Evolutionary conservation across 768 basidiomycete species (phyloP), one percentile per base, ranked within the genome.

Genomic region (Termitomyces sp.): DNA sequence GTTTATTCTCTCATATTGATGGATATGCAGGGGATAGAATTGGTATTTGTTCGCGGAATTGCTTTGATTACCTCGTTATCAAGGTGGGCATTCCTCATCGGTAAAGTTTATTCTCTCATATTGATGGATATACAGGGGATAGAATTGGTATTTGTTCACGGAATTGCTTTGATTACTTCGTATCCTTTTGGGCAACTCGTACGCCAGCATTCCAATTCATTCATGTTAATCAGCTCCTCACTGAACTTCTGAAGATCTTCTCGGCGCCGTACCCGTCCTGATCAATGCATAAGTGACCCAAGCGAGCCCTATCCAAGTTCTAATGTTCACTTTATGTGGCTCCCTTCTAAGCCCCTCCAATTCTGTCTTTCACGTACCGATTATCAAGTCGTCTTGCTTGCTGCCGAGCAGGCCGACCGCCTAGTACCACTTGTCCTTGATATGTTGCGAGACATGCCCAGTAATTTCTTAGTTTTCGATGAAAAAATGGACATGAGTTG

Each of bases 171-270:
- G 86, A 88, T 60, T 88, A 80, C 67, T 71, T 87, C 9, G 76
- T 84, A 49, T 75, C 78, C 4, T 89, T 85, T 68, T 89, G 83
- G 84, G 88, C 86, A 3, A 81, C 81, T 67, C 84, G 81, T 84
- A 69, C 60, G 79, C 75, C 28, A 60, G 36, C 36, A 32, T 36
- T 40, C 44, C 11, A 12, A 32, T 38, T 56, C 44, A 57, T 58
- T 52, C 13, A 13, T 18, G 13, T 67, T 57, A 66, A 52, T 35
- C 50, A 59, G 61, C 3, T 3, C 40, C 51, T 60, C 40, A 62
- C 9, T 57, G 9, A 39, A 28, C 45, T 55, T 18, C 36, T 63
- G 38, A 57, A 84, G 81, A 87, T 67, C 74, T 86, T 33, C 75
- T 90, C 59, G 88, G 88, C 28, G 87, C 85, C 13, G 80, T 89